Percentiles rank a stretch among this genome's conserved stretches.
These are phyloP conservation scores for Hypoxylon cercidicola DNA, from an alignment of 495 filamentous ascomycete genomes.

Conservation along the genomic window DNA sequence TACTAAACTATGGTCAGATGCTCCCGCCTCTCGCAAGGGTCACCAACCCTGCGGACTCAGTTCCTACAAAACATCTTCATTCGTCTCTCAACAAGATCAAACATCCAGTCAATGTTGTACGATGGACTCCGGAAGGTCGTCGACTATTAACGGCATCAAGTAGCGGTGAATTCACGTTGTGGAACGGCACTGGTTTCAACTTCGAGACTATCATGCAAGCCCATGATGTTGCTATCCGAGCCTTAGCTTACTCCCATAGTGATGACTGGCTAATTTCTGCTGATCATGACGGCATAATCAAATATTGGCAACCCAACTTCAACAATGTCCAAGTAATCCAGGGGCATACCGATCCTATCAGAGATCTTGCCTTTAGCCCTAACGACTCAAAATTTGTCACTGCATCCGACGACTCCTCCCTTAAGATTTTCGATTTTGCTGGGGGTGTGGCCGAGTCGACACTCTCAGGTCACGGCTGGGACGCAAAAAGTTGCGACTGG, in stretches of 20 bases:
- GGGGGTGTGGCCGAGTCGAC: constrained; percentile 81
- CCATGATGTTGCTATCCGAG: constrained; percentile 92
- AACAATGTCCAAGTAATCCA: constrained; percentile 97
- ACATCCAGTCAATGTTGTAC: constrained; percentile 95
- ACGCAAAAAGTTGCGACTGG: constrained; percentile 96
- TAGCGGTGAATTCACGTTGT: constrained; percentile 97
- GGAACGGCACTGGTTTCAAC: constrained; percentile 99
- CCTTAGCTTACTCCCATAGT: constrained; percentile 87
- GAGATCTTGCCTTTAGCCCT: constrained; percentile 92
- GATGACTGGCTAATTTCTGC: constrained; percentile 97
- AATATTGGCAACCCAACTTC: constrained; percentile 99
- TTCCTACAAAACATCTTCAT: constrained; percentile 90
- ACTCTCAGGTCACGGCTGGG: constrained; percentile 92
- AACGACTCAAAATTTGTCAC: constrained; percentile 96
- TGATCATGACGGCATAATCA: constrained; percentile 93
- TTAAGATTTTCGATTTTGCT: constrained; percentile 98
- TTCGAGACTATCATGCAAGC: constrained; percentile 99
- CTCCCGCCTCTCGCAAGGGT: constrained; percentile 81
- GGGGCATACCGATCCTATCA: constrained; percentile 87
- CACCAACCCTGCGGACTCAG: constrained; percentile 78
- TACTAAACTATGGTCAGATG: constrained; percentile 66
- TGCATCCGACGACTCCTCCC: constrained; percentile 88
- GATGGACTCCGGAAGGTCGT: constrained; percentile 96
- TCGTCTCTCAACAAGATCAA: constrained; percentile 97
- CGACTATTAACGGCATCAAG: constrained; percentile 90